phyloP scores from a whole-genome alignment of 192 early-diverging fungal genomes.

The Podila minutissima region DNA sequence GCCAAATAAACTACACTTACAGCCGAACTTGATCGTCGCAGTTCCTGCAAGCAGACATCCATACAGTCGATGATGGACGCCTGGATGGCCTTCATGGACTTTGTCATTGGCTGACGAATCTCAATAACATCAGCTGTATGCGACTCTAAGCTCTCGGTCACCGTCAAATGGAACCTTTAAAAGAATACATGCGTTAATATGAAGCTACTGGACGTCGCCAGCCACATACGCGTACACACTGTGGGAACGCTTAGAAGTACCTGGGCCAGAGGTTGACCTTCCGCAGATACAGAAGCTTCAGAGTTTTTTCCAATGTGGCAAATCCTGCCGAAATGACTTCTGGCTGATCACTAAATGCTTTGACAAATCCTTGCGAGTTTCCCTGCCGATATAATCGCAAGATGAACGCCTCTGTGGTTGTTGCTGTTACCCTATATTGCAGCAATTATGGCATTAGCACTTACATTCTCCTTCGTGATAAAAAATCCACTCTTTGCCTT shows the following conservation, averaged over 20 bases:
- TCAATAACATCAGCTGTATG: conserved; percentile 73
- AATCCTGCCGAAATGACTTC: conserved; percentile 84
- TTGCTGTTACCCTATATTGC: conserved; percentile 69
- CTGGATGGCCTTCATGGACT: conserved; percentile 87
- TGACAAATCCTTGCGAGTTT: conserved; percentile 90
- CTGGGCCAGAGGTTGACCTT: conserved; percentile 92
- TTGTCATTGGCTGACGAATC: conserved; percentile 79
- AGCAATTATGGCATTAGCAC: background rate
- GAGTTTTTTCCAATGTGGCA: conserved; percentile 86
- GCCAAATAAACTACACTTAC: conserved; percentile 37
- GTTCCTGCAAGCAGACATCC: conserved; percentile 77
- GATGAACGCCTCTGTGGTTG: conserved; percentile 92
- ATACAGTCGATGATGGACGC: conserved; percentile 87
- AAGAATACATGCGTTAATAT: no score
- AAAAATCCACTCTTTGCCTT: background rate
- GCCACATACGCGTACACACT: background rate
- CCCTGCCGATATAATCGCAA: conserved; percentile 80
- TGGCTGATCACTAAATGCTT: conserved; percentile 92
- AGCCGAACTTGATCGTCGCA: conserved; percentile 68
- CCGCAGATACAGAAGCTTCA: conserved; percentile 83
- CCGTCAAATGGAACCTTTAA: conserved; percentile 72
- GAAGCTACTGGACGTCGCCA: background rate
- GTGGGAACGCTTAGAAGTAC: conserved; percentile 43
- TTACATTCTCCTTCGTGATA: background rate
- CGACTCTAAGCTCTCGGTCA: conserved; percentile 64